These are phyloP conservation scores for Backusella macrospora DNA, from an alignment of 192 early-diverging fungal genomes.

Conservation along the genomic window DNA sequence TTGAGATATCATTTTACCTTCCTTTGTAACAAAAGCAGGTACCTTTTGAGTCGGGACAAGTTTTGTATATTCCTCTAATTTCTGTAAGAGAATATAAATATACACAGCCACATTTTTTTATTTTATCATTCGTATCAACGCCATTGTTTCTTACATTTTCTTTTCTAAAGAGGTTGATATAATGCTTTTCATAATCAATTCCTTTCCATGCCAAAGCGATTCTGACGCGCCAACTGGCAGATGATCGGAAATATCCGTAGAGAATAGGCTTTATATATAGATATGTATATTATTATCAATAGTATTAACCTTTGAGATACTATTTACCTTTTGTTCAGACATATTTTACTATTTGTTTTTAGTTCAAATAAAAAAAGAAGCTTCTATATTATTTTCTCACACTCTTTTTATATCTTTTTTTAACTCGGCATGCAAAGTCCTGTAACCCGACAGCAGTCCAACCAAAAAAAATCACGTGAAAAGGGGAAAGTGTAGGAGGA, in stretches of 20 bases:
- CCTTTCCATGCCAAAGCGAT: slow-evolving; percentile 77
- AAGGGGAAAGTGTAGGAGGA: not conserved
- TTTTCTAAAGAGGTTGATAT: slow-evolving; percentile 72
- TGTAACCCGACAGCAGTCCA: not conserved
- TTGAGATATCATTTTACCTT: slow-evolving; percentile 60
- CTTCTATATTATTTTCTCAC: not conserved
- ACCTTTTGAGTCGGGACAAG: slow-evolving; percentile 73
- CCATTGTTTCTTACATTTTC: slow-evolving; percentile 62
- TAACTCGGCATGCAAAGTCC: not conserved
- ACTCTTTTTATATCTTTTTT: slow-evolving; percentile 10
- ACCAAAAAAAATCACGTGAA: not conserved
- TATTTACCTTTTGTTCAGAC: slow-evolving; percentile 14
- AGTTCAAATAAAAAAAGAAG: not conserved
- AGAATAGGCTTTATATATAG: slow-evolving; percentile 41
- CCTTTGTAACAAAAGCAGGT: slow-evolving; percentile 64
- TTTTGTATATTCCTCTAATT: slow-evolving; percentile 53
- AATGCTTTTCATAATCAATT: slow-evolving; percentile 64
- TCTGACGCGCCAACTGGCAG: slow-evolving; percentile 74
- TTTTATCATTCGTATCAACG: not conserved
- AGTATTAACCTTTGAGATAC: not conserved
- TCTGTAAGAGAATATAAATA: slow-evolving; percentile 36
- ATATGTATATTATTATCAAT: not conserved
- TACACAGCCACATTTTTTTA: not conserved
- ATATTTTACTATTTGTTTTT: not conserved
- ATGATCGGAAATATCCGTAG: slow-evolving; percentile 80